Percentiles rank a stretch among this genome's conserved stretches.
These are phyloP conservation scores for Diplodia seriata DNA, from an alignment of 2,329 filamentous ascomycete species.

Conservation along the genomic window DNA sequence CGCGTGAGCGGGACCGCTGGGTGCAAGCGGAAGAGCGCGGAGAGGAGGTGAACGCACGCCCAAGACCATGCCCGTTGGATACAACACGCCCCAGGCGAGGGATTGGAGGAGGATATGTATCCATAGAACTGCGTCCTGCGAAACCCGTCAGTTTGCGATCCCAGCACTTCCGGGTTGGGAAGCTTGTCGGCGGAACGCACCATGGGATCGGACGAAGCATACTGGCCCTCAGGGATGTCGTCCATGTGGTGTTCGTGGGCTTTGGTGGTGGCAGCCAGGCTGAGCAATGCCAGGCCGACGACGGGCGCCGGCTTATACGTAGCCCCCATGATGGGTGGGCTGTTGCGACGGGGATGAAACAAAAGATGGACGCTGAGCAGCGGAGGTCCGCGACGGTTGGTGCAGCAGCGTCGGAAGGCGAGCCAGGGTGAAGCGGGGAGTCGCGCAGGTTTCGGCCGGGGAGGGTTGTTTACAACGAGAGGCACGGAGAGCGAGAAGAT, in stretches of 20 bases:
- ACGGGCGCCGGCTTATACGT: slow-evolving; percentile 29
- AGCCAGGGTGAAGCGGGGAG: slow-evolving; percentile 5
- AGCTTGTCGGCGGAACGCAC: slow-evolving; percentile 35
- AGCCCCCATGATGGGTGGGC: slow-evolving; percentile 20
- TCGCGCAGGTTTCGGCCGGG: background rate
- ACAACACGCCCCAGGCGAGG: slow-evolving; percentile 87
- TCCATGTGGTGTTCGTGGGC: slow-evolving; percentile 52
- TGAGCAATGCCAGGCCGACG: slow-evolving; percentile 37
- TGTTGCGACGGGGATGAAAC: slow-evolving; percentile 31
- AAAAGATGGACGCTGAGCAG: slow-evolving; percentile 9
- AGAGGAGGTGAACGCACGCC: slow-evolving; percentile 68
- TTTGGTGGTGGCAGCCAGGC: slow-evolving; percentile 48
- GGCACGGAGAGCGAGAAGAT: slow-evolving; percentile 16
- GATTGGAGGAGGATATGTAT: slow-evolving; percentile 89
- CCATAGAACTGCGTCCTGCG: slow-evolving; percentile 83
- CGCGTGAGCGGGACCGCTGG: slow-evolving; percentile 15
- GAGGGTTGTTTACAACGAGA: slow-evolving; percentile 16
- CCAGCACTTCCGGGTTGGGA: background rate
- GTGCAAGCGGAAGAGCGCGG: background rate
- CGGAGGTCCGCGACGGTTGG: slow-evolving; percentile 8
- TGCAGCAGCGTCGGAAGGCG: slow-evolving; percentile 18
- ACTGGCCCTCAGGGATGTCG: slow-evolving; percentile 49
- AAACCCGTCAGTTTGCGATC: slow-evolving; percentile 35
- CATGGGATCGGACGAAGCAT: slow-evolving; percentile 47
- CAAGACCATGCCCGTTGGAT: slow-evolving; percentile 93